A percentile compares a stretch with the other conserved stretches of the same genome.
phyloP scores from a whole-genome alignment of 495 filamentous ascomycete genomes.

The Pyrenopolyporus hunteri region DNA sequence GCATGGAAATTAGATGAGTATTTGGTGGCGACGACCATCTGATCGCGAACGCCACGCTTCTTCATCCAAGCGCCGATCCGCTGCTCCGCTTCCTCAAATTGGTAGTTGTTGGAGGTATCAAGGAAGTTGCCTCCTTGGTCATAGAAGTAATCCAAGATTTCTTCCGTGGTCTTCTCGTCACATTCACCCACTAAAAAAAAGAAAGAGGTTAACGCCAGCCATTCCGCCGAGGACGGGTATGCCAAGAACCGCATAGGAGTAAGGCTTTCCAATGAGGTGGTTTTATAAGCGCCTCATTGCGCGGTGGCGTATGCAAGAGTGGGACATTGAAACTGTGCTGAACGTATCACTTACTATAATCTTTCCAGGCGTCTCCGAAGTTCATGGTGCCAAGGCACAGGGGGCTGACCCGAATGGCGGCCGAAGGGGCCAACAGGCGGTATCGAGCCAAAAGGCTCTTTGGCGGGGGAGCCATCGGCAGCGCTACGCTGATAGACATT shows the following conservation, averaged over 20 bases:
- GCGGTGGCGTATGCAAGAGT: too few relatives aligned
- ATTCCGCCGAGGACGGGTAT: too few relatives aligned
- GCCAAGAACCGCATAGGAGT: too few relatives aligned
- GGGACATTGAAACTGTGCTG: too few relatives aligned
- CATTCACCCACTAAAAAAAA: conserved; percentile 59
- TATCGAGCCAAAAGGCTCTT: conserved; percentile 61
- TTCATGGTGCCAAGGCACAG: conserved; percentile 70
- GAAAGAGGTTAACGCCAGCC: too few relatives aligned
- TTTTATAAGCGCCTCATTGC: too few relatives aligned
- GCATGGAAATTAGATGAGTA: conserved; percentile 59
- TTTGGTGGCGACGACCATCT: conserved; percentile 73
- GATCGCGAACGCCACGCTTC: conserved; percentile 47
- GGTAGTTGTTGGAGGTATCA: conserved; percentile 76
- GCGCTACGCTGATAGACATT: background rate
- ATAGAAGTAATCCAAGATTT: conserved; percentile 71
- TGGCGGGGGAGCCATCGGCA: conserved; percentile 44
- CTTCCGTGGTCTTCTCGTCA: conserved; percentile 64
- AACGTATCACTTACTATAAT: conserved; percentile 27
- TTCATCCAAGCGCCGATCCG: conserved; percentile 83
- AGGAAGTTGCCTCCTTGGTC: conserved; percentile 76
- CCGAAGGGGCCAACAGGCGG: conserved; percentile 64
- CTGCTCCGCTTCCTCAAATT: conserved; percentile 68
- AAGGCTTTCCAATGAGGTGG: background rate
- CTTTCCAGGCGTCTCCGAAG: conserved; percentile 63
- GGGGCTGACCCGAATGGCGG: conserved; percentile 63